Percentiles rank a stretch among this genome's conserved stretches.
These are phyloP conservation scores for Leucogyrophana mollusca DNA, from an alignment of 768 basidiomycete species.

Conservation along the genomic window DNA sequence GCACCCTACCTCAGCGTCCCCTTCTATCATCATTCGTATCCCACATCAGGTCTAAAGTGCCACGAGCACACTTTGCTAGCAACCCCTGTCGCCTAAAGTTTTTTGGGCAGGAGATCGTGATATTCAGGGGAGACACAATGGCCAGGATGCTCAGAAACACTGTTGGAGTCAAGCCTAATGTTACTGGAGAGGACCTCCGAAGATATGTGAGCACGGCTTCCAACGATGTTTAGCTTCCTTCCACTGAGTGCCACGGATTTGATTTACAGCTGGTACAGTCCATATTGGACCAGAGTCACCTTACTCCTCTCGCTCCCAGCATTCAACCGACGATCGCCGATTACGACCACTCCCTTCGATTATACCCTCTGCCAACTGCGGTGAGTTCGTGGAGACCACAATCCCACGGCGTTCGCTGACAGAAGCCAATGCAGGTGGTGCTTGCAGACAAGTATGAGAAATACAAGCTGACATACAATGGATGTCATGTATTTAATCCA, in stretches of 20 bases:
- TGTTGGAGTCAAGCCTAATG: conserved; percentile 82
- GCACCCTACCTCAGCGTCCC: conserved; percentile 77
- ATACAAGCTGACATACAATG: conserved; percentile 95
- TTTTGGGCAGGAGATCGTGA: conserved; percentile 92
- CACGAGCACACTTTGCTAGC: conserved; percentile 78
- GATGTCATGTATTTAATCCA: conserved; percentile 98
- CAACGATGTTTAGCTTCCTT: conserved; percentile 1
- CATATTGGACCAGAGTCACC: conserved; percentile 91
- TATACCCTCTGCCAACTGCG: conserved; percentile 92
- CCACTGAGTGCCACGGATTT: background rate
- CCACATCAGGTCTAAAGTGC: conserved; percentile 68
- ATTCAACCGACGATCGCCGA: conserved; percentile 88
- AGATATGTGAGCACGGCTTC: conserved; percentile 66
- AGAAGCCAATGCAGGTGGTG: conserved; percentile 57
- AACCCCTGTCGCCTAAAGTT: conserved; percentile 96
- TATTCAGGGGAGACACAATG: conserved; percentile 94
- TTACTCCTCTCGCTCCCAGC: conserved; percentile 81
- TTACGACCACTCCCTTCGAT: conserved; percentile 85
- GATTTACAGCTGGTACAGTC: conserved; percentile 84
- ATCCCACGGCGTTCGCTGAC: background rate
- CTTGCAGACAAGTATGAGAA: conserved; percentile 96
- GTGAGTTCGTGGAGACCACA: conserved; percentile 54
- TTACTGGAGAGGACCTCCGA: conserved; percentile 77
- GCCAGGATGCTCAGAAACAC: conserved; percentile 90
- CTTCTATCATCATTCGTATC: conserved; percentile 74